Evolutionary conservation across 495 filamentous ascomycete species (phyloP).

Genomic region (Glarea lozoyensis): DNA sequence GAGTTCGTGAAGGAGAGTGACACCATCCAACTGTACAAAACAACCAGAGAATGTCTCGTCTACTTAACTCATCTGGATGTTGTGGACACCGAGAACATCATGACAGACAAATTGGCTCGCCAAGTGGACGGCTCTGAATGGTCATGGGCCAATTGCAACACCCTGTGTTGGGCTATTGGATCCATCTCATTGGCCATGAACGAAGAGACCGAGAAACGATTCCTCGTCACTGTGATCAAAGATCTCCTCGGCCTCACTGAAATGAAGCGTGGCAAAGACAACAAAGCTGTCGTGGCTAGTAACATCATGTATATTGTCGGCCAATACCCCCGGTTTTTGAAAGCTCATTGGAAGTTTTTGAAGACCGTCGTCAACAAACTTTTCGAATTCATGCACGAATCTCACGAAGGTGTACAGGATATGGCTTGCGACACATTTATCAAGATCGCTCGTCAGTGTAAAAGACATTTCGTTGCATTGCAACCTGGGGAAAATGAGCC

Average conservation of each 20-base stretch:
- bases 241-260: slow-evolving; percentile 96
- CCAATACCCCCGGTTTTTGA: slow-evolving; percentile 95
- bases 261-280: slow-evolving; percentile 98
- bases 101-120: slow-evolving; percentile 93
- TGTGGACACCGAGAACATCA: slow-evolving; percentile 93
- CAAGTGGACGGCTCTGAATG: slow-evolving; percentile 94
- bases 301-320: slow-evolving; percentile 99
- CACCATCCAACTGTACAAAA: slow-evolving; percentile 98
- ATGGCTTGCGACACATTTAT: slow-evolving; percentile 99
- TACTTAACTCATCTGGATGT: slow-evolving; percentile 98
- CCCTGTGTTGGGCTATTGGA: slow-evolving; percentile 97
- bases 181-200: slow-evolving; percentile 99
- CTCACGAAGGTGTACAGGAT: slow-evolving; percentile 98
- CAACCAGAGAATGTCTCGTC: slow-evolving; percentile 92
- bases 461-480: slow-evolving; percentile 90
- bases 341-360: slow-evolving; percentile 99
- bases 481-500: slow-evolving; percentile 92
- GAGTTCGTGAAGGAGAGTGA: slow-evolving; percentile 99
- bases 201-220: slow-evolving; percentile 96
- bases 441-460: slow-evolving; percentile 98
- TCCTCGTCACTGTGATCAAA: slow-evolving; percentile 97
- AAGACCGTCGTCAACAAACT: slow-evolving; percentile 99
- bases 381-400: slow-evolving; percentile 99
- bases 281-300: slow-evolving; percentile 97
- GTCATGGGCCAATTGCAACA: slow-evolving; percentile 99